These are phyloP conservation scores for Sporothrix brasiliensis DNA, from an alignment of 2,329 filamentous ascomycete genomes.

Conservation along the genomic window DNA sequence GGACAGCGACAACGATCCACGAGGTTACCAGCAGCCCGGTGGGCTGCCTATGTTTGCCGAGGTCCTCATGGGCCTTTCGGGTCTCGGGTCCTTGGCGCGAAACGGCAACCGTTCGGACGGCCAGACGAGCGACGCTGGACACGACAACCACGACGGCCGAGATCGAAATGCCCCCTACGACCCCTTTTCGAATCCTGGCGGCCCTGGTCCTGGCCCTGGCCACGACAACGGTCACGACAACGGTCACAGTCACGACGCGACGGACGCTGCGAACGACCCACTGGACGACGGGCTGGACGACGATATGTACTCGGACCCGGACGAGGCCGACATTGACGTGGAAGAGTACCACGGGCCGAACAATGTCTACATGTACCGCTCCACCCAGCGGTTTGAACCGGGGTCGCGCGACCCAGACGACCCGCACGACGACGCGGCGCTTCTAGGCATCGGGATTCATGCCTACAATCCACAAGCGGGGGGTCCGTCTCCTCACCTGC, in stretches of 20 bases:
- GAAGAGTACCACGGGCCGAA: constrained; percentile 47
- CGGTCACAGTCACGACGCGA: neutral
- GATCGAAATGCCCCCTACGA: constrained; percentile 9
- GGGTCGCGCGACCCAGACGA: neutral
- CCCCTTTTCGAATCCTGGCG: neutral
- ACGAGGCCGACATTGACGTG: constrained; percentile 62
- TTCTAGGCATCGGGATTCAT: no score
- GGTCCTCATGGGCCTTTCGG: constrained; percentile 21
- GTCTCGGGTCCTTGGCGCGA: neutral
- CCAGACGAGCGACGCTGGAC: constrained; percentile 5
- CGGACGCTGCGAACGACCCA: constrained; percentile 33
- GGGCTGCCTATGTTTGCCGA: constrained; percentile 19
- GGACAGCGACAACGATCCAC: constrained; percentile 61
- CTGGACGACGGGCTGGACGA: constrained; percentile 32
- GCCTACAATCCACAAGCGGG: no score
- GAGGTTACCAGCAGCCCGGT: constrained; percentile 42
- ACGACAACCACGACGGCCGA: neutral
- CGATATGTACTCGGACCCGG: constrained; percentile 54
- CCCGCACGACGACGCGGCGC: neutral
- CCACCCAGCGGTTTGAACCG: constrained; percentile 37
- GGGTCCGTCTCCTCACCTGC: no score
- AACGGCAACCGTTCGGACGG: constrained; percentile 6
- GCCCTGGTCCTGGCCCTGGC: neutral
- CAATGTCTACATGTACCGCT: constrained; percentile 48
- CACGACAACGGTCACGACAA: neutral